phyloP scores from a whole-genome alignment of 768 basidiomycete genomes.

The Termitomyces sp. region DNA sequence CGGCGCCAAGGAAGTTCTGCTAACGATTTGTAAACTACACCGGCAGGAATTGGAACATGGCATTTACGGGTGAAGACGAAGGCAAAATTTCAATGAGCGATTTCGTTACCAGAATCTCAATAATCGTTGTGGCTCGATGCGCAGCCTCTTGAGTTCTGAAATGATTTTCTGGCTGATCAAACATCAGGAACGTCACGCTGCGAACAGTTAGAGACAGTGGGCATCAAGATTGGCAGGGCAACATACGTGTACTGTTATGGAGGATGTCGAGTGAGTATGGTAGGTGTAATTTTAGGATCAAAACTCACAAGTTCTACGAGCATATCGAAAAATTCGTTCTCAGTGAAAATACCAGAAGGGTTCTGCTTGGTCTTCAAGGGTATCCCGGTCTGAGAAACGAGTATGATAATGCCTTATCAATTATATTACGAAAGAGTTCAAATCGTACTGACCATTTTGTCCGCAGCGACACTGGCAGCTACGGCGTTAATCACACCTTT shows the following conservation, averaged over 20 bases:
- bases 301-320: conserved; percentile 28
- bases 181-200: conserved; percentile 23
- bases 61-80: conserved; percentile 21
- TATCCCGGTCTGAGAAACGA: conserved; percentile 33
- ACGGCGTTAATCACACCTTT: conserved; percentile 3
- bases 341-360: conserved; percentile 40
- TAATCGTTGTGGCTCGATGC: conserved; percentile 21
- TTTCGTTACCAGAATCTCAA: conserved; percentile 29
- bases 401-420: background rate
- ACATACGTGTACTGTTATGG: conserved; percentile 12
- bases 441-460: background rate
- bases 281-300: background rate
- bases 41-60: background rate
- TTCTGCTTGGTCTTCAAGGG: conserved; percentile 42
- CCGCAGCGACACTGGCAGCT: conserved; percentile 19
- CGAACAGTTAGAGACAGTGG: background rate
- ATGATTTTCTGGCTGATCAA: conserved; percentile 27
- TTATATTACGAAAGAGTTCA: no score
- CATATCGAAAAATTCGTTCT: conserved; percentile 45
- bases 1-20: conserved; percentile 8
- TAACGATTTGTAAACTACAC: background rate
- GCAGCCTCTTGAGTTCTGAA: conserved; percentile 28
- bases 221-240: background rate
- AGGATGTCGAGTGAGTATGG: background rate
- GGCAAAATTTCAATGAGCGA: conserved; percentile 24